Evolutionary conservation across 2,329 filamentous ascomycete species (phyloP).

Genomic region (Neofusicoccum kwambonambiense): DNA sequence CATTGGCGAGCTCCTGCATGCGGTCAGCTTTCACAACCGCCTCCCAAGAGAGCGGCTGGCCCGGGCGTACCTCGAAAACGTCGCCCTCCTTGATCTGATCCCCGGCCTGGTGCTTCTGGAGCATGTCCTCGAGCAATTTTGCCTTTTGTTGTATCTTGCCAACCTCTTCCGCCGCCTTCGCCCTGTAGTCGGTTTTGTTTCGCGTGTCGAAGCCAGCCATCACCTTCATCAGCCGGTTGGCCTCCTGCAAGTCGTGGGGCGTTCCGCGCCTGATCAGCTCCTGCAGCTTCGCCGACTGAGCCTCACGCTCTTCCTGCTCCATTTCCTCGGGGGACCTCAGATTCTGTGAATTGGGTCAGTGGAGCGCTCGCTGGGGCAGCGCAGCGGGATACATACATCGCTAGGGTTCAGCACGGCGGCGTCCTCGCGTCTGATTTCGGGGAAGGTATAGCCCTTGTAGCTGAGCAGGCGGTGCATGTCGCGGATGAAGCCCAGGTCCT

Average conservation of each 20-base stretch:
- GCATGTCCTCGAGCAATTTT: constrained; percentile 83
- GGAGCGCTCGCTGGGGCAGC: background rate
- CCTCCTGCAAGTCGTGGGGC: constrained; percentile 92
- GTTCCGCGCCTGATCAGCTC: constrained; percentile 90
- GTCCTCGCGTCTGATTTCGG: constrained; percentile 87
- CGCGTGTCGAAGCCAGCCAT: constrained; percentile 97
- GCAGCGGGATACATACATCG: constrained; percentile 64
- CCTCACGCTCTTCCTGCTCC: constrained; percentile 93
- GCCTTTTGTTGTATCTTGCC: constrained; percentile 95
- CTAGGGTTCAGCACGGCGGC: constrained; percentile 95
- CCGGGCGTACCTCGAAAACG: constrained; percentile 59
- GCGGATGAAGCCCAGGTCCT: constrained; percentile 91
- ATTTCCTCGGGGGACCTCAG: constrained; percentile 96
- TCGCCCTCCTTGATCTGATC: constrained; percentile 73
- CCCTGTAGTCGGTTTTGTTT: constrained; percentile 95
- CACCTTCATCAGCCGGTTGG: constrained; percentile 96
- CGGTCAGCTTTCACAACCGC: constrained; percentile 24
- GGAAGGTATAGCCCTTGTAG: constrained; percentile 97
- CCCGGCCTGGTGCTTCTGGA: constrained; percentile 78
- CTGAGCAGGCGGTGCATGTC: constrained; percentile 96
- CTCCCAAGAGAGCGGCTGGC: constrained; percentile 23
- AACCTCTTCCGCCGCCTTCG: constrained; percentile 95
- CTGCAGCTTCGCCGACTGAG: constrained; percentile 96
- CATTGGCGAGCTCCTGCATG: constrained; percentile 76
- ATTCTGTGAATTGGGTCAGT: constrained; percentile 59